Conservation (phyloP, 208 protist species). For the Wallacemonas rigidus region DNA sequence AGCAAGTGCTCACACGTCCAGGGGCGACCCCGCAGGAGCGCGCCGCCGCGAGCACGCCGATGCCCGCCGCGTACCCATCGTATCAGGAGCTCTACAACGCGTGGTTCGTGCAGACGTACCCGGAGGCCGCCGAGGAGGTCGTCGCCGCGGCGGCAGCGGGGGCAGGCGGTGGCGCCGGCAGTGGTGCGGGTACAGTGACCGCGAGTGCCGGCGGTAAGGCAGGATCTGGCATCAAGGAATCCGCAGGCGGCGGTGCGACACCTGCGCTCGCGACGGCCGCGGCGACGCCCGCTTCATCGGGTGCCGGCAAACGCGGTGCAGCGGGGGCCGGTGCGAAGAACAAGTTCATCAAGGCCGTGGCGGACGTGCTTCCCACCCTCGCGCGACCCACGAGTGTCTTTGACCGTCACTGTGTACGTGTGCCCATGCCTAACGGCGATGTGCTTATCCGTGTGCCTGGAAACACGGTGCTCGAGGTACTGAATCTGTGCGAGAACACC, state of each 20-base stretch:
- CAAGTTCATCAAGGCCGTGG: conserved; percentile 19
- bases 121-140: conserved; percentile 1
- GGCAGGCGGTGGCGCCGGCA: conserved; percentile 2
- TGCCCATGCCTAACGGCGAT: conserved; percentile 41
- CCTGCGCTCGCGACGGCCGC: conserved; percentile 19
- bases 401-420: conserved; percentile 79
- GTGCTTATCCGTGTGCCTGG: conserved; percentile 70
- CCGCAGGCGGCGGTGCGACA: conserved; percentile 17
- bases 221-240: no score
- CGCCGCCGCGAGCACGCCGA: conserved; percentile 20
- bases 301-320: conserved; percentile 22
- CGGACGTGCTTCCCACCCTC: conserved; percentile 23
- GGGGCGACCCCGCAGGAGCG: conserved; percentile 59
- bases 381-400: conserved; percentile 56
- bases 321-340: conserved; percentile 20
- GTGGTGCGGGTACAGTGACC: conserved; percentile 19
- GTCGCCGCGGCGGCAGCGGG: background rate
- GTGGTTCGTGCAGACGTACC: conserved; percentile 33
- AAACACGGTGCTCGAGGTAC: conserved; percentile 82
- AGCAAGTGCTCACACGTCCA: conserved; percentile 47
- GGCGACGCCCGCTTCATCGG: no score
- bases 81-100: conserved; percentile 80
- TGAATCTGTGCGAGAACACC: conserved; percentile 79
- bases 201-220: background rate
- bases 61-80: conserved; percentile 46